Evolutionary conservation across 768 basidiomycete genomes (phyloP).

Genomic region (Artomyces pyxidatus): DNA sequence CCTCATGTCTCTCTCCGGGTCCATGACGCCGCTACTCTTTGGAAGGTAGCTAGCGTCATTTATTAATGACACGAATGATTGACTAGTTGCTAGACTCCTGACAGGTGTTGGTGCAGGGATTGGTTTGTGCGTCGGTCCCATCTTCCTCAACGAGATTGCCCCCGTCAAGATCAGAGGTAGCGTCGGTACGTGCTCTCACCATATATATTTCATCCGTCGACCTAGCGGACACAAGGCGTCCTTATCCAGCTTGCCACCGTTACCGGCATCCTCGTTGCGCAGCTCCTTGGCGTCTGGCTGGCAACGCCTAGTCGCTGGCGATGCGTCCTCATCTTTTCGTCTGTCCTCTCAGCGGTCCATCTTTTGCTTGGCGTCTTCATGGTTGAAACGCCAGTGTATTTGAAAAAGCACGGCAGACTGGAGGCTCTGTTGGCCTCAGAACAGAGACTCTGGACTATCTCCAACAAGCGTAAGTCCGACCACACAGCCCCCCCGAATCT

Average conservation of each 20-base stretch:
- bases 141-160: slow-evolving; percentile 81
- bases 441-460: slow-evolving; percentile 45
- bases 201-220: not conserved
- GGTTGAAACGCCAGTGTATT: slow-evolving; percentile 68
- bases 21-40: slow-evolving; percentile 44
- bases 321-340: slow-evolving; percentile 57
- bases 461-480: slow-evolving; percentile 9
- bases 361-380: slow-evolving; percentile 44
- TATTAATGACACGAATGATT: no score
- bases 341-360: slow-evolving; percentile 46
- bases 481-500: not conserved
- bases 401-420: slow-evolving; percentile 39
- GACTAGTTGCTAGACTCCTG: slow-evolving; percentile 49
- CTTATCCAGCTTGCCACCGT: slow-evolving; percentile 80
- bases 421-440: slow-evolving; percentile 41
- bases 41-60: no score
- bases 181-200: slow-evolving; percentile 42
- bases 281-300: slow-evolving; percentile 61
- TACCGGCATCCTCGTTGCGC: slow-evolving; percentile 80
- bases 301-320: slow-evolving; percentile 71
- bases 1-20: slow-evolving; percentile 59
- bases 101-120: slow-evolving; percentile 67
- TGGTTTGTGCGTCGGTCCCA: slow-evolving; percentile 72
- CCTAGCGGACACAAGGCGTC: slow-evolving; percentile 41
- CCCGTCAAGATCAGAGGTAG: slow-evolving; percentile 68